Conservation (phyloP, 2,329 filamentous ascomycete species). For the Hirsutella rhossiliensis region DNA sequence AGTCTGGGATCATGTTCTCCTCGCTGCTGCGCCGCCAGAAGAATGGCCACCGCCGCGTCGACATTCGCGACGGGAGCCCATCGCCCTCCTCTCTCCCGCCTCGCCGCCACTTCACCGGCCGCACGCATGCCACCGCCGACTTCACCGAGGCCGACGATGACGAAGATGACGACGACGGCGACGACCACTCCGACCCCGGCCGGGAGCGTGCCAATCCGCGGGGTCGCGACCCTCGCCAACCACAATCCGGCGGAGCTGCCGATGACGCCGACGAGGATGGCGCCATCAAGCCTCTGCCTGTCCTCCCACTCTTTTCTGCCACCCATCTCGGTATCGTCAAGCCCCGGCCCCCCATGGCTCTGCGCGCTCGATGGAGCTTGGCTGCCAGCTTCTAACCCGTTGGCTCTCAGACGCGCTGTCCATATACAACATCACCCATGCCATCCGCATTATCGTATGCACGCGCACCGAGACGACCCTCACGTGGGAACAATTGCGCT, state of each 20-base stretch:
- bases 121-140: constrained; percentile 47
- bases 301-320: constrained; percentile 70
- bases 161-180: constrained; percentile 36
- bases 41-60: constrained; percentile 20
- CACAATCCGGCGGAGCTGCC: constrained; percentile 34
- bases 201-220: constrained; percentile 16
- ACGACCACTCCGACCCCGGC: constrained; percentile 24
- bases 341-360: background rate
- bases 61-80: constrained; percentile 14
- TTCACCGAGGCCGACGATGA: constrained; percentile 53
- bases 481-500: constrained; percentile 88
- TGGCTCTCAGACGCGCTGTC: constrained; percentile 63
- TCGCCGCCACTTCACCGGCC: constrained; percentile 13
- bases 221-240: constrained; percentile 29
- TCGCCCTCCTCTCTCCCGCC: constrained; percentile 18
- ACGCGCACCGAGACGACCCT: constrained; percentile 83
- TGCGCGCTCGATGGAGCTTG: constrained; percentile 2
- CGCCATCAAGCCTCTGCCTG: constrained; percentile 19
- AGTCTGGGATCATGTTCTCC: constrained; percentile 21
- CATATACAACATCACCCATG: constrained; percentile 82
- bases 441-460: constrained; percentile 74
- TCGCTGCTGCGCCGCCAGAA: constrained; percentile 22
- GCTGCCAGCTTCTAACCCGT: background rate
- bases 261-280: constrained; percentile 30
- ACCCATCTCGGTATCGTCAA: constrained; percentile 55